Percentiles rank a stretch among this genome's conserved stretches.
These are phyloP conservation scores for Tausonia pullulans DNA, from an alignment of 1,284 basidiomycete genomes.

Conservation along the genomic window DNA sequence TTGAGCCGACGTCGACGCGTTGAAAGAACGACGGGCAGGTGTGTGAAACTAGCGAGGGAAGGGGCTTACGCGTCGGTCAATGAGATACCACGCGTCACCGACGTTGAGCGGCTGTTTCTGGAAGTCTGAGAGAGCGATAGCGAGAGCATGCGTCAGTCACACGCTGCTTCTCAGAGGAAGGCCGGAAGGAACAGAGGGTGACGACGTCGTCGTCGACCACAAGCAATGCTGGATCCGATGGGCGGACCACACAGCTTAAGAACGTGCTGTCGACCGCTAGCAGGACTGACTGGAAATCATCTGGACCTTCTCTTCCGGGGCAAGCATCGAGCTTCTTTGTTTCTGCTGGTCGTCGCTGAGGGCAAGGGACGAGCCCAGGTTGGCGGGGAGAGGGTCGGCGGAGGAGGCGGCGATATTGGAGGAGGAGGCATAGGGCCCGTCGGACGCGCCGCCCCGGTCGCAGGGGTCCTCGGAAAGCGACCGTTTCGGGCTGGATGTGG, in stretches of 20 bases:
- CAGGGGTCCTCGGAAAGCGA: too few species aligned
- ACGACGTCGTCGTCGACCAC: neutral
- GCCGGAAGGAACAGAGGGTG: neutral
- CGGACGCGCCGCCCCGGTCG: too few species aligned
- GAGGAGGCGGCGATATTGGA: too few species aligned
- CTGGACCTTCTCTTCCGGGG: conserved; percentile 2
- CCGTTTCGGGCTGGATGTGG: too few species aligned
- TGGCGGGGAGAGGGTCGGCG: too few species aligned
- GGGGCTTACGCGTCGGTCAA: conserved; percentile 10
- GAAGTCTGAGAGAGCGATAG: conserved; percentile 6
- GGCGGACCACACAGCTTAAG: neutral
- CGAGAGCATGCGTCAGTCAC: neutral
- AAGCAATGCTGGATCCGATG: neutral
- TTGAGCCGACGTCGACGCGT: neutral
- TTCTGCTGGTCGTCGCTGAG: too few species aligned
- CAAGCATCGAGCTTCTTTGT: too few species aligned
- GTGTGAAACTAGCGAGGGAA: neutral
- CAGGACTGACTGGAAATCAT: conserved; percentile 13
- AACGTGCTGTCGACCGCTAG: neutral
- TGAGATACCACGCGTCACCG: conserved; percentile 11
- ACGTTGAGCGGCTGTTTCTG: conserved; percentile 15
- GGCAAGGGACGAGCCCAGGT: too few species aligned
- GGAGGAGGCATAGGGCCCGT: too few species aligned
- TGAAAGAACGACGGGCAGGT: neutral
- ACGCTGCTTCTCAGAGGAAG: neutral